Evolutionary conservation across 345 rosid species (phyloP).

Genomic region (Rhodamnia argentea): DNA sequence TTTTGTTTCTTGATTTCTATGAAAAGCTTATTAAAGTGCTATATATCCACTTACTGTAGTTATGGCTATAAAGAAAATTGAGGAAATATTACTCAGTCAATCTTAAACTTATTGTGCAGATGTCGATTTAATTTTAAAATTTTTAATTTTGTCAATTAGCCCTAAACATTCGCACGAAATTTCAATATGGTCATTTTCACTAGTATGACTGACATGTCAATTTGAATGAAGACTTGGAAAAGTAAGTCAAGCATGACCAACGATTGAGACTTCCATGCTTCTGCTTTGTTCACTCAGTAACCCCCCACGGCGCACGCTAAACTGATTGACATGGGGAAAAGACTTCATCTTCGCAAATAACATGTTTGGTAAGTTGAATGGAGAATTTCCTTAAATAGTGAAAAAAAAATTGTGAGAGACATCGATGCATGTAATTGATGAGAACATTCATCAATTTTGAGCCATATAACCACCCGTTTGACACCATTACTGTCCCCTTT

Average conservation of each 20-base stretch:
- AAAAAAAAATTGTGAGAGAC: too few relatives aligned
- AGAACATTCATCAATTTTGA: too few relatives aligned
- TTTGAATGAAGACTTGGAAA: not conserved
- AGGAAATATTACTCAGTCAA: not conserved
- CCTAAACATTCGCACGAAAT: not conserved
- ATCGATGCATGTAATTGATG: too few relatives aligned
- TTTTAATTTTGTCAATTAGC: not conserved
- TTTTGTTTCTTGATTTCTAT: not conserved
- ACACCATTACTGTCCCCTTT: not conserved
- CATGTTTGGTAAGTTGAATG: too few relatives aligned
- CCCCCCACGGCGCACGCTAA: too few relatives aligned
- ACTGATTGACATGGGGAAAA: not conserved
- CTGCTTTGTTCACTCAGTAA: not conserved
- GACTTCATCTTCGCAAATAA: too few relatives aligned
- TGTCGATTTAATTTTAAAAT: accelerated
- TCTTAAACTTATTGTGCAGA: accelerated
- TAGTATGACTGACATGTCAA: too few relatives aligned
- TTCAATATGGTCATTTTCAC: too few relatives aligned
- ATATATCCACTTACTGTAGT: not conserved
- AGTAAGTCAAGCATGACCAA: not conserved
- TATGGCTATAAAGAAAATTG: not conserved
- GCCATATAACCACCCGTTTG: too few relatives aligned
- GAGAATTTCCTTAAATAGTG: too few relatives aligned
- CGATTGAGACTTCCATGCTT: accelerated
- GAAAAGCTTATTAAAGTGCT: not conserved